Base-by-base conservation (phyloP, 2,329 filamentous ascomycete species). In the Rhinocladiella similis region DNA sequence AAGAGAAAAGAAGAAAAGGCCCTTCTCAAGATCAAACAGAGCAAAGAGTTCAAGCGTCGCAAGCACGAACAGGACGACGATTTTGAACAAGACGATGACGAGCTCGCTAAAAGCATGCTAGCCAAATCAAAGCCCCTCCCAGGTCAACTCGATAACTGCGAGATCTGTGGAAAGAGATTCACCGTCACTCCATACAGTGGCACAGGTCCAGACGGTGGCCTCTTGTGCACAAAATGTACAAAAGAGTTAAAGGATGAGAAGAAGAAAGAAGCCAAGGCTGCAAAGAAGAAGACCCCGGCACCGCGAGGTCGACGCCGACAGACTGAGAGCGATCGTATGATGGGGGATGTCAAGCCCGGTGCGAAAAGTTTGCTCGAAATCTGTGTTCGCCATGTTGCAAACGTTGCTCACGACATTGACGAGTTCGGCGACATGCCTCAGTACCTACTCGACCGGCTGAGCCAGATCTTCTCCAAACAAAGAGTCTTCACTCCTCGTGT, bases 151-250 rank as follows among this genome's bases (percentile, higher is more conserved):
- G 91, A 89, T 61, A 92, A 96, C 63, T 97, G 93, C 69, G 91
- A 89, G 60, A 75, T 86, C 2, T 97, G 93, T 71, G 80, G 82
- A 42, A 96, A 94, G 61, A 86, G 91, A 36, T 97, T 97, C 68
- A 96, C 91, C 0, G 92, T 97, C 20, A 97, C 93, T 0, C 83
- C 90, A 0, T 97, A 97, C 74, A 91, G 88, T 60, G 88, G 91
- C 63, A 83, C 86, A 25, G 91, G 89, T 0, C 88, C 90, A 0
- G 80, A 88, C n/a, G 92, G 92, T 3, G 91, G 91, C 14, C 77
- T 97, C n/a, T 78, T 97, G 1, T 97, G 93, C 69, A 80, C 81
- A 3, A 85, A 89, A 19, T 97, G 93, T 67, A 88, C 90, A 19
- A 91, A 88, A 66, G 83, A 90, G 60, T 72, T 89, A 49, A 82